Percentiles rank a stretch among this genome's conserved stretches.
Conservation (phyloP, 768 basidiomycete species). For the Tephrocybe rancida region DNA sequence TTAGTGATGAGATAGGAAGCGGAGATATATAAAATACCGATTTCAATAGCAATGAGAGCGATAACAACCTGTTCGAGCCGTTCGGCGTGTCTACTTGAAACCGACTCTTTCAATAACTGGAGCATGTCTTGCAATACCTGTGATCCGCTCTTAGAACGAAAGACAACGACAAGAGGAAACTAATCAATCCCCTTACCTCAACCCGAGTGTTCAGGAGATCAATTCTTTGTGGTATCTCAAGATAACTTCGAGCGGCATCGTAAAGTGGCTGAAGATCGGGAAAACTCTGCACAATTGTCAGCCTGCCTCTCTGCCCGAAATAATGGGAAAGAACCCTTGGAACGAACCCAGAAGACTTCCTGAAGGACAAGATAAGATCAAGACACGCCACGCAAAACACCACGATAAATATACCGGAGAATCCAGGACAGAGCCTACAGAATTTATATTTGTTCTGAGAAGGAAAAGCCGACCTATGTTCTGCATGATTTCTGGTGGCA, state of each 20-base stretch:
- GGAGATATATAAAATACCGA: slow-evolving; percentile 48
- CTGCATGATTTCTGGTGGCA: slow-evolving; percentile 84
- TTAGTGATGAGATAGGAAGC: slow-evolving; percentile 6
- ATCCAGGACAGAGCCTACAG: slow-evolving; percentile 95
- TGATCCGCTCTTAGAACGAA: not conserved
- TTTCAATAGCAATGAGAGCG: slow-evolving; percentile 86
- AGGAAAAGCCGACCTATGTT: slow-evolving; percentile 96
- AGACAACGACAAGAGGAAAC: not conserved
- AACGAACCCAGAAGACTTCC: slow-evolving; percentile 92
- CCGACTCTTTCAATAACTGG: slow-evolving; percentile 91
- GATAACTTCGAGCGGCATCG: slow-evolving; percentile 89
- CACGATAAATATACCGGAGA: slow-evolving; percentile 60
- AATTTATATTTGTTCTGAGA: slow-evolving; percentile 90
- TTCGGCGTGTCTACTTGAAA: slow-evolving; percentile 88
- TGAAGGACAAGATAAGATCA: slow-evolving; percentile 27
- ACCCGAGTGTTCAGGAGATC: slow-evolving; percentile 93
- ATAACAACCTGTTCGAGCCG: slow-evolving; percentile 93
- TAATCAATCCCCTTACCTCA: slow-evolving; percentile 55
- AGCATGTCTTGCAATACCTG: slow-evolving; percentile 97
- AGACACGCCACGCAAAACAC: slow-evolving; percentile 1
- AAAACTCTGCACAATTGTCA: slow-evolving; percentile 62
- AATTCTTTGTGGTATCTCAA: slow-evolving; percentile 93
- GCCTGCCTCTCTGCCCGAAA: not conserved
- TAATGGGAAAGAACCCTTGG: not conserved
- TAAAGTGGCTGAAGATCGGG: slow-evolving; percentile 96